phyloP scores from a whole-genome alignment of 1,284 basidiomycete genomes.

The Melanopsichium pennsylvanicum region DNA sequence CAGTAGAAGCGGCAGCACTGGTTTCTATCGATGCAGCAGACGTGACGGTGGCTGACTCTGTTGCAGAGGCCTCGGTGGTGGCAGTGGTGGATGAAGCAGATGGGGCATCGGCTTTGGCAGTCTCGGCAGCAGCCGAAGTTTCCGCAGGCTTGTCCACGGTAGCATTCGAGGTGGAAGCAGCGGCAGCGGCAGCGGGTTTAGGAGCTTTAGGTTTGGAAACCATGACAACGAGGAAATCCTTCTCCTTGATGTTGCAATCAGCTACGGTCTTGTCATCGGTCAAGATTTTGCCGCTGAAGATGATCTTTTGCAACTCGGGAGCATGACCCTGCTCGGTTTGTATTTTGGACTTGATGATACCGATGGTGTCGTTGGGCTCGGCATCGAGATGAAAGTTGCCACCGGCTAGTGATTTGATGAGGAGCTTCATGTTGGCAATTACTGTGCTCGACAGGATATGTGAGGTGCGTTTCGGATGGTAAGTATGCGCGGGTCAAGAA shows the following conservation, averaged over 20 bases:
- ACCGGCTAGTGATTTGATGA: constrained; percentile 63
- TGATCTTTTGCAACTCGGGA: constrained; percentile 84
- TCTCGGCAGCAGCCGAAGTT: constrained; percentile 61
- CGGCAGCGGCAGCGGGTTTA: constrained; percentile 47
- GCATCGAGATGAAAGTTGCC: constrained; percentile 64
- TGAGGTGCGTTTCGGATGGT: too few relatives aligned
- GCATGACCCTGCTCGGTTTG: constrained; percentile 78
- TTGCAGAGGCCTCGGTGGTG: constrained; percentile 3
- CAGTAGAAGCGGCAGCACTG: constrained; percentile 64
- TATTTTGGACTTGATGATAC: constrained; percentile 85
- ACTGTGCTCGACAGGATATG: too few relatives aligned
- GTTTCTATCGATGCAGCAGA: too few relatives aligned
- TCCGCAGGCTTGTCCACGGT: constrained; percentile 41
- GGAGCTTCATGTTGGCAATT: constrained; percentile 54
- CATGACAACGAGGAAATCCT: constrained; percentile 98
- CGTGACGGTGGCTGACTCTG: too few relatives aligned
- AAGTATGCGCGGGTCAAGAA: too few relatives aligned
- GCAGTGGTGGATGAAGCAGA: constrained; percentile 2
- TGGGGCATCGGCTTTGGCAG: too few relatives aligned
- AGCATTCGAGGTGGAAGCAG: constrained; percentile 17
- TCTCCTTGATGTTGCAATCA: constrained; percentile 93
- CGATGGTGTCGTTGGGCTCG: constrained; percentile 68
- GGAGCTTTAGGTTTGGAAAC: constrained; percentile 73
- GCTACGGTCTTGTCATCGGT: constrained; percentile 86
- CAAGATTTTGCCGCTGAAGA: constrained; percentile 95